Percentiles rank a stretch among this genome's conserved stretches.
These are phyloP conservation scores for Trypanosoma rangeli DNA, from an alignment of 208 protist genomes.

Conservation along the genomic window DNA sequence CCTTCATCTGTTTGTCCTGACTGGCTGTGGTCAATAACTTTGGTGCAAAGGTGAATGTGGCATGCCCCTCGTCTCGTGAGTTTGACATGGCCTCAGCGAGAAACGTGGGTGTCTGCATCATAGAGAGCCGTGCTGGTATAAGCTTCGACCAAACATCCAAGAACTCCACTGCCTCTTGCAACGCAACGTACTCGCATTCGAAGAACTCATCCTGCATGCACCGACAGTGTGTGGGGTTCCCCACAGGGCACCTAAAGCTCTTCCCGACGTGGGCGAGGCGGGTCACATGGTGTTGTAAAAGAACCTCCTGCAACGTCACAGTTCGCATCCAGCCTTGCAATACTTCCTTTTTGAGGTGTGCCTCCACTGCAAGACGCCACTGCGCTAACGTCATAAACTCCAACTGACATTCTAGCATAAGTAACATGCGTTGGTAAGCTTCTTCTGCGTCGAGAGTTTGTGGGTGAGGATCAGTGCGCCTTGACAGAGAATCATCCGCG, in stretches of 20 bases:
- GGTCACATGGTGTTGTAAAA: conserved; percentile 10
- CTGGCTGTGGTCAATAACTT: no score
- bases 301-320: neutral
- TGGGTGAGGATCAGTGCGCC: neutral
- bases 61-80: neutral
- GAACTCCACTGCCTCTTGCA: conserved; percentile 13
- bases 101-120: neutral
- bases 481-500: neutral
- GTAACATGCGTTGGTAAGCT: neutral
- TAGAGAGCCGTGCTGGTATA: neutral
- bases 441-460: conserved; percentile 7
- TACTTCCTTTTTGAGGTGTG: neutral
- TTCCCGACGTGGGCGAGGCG: conserved; percentile 7
- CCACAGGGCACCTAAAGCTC: neutral
- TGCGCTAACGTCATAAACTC: neutral
- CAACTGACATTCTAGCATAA: conserved; percentile 7
- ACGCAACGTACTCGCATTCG: conserved; percentile 7
- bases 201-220: conserved; percentile 14
- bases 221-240: neutral
- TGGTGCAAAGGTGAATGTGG: neutral
- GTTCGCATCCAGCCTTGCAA: neutral
- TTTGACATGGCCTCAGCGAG: neutral
- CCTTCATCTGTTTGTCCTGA: neutral
- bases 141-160: neutral
- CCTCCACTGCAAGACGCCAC: conserved; percentile 5